Evolutionary conservation across 2,329 filamentous ascomycete genomes (phyloP).

Genomic region (Xylaria hypoxylon): DNA sequence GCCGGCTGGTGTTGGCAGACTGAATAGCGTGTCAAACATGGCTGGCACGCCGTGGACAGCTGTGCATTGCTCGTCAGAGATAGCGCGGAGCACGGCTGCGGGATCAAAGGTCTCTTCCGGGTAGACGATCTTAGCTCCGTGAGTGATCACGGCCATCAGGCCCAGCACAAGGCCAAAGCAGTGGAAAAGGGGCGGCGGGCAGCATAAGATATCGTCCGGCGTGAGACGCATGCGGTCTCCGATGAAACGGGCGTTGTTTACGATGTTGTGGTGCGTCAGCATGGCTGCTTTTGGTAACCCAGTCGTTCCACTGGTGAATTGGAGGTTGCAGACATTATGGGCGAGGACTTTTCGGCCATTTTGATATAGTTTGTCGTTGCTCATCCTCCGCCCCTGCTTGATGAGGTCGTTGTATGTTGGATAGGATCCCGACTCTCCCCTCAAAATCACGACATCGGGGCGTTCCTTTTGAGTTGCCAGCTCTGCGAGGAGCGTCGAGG

Average conservation of each 20-base stretch:
- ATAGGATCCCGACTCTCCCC: conserved; percentile 66
- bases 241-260: conserved; percentile 77
- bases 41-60: conserved; percentile 84
- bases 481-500: conserved; percentile 67
- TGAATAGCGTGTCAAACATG: conserved; percentile 79
- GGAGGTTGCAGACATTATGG: conserved; percentile 77
- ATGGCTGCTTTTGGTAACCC: conserved; percentile 79
- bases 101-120: conserved; percentile 80
- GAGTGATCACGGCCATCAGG: conserved; percentile 76
- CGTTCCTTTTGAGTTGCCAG: conserved; percentile 60
- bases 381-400: conserved; percentile 60
- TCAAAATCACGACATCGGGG: conserved; percentile 70
- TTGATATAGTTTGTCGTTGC: conserved; percentile 62
- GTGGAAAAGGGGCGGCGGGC: conserved; percentile 86
- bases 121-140: conserved; percentile 81
- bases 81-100: conserved; percentile 71
- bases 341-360: conserved; percentile 68
- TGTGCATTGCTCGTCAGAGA: conserved; percentile 76
- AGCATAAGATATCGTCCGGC: conserved; percentile 76
- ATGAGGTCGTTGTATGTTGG: conserved; percentile 71
- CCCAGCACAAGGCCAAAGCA: conserved; percentile 86
- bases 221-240: conserved; percentile 80
- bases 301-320: conserved; percentile 82
- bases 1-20: conserved; percentile 56
- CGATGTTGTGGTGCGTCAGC: conserved; percentile 75